These are phyloP conservation scores for Mycena galericulata DNA, from an alignment of 768 basidiomycete species.

Conservation along the genomic window DNA sequence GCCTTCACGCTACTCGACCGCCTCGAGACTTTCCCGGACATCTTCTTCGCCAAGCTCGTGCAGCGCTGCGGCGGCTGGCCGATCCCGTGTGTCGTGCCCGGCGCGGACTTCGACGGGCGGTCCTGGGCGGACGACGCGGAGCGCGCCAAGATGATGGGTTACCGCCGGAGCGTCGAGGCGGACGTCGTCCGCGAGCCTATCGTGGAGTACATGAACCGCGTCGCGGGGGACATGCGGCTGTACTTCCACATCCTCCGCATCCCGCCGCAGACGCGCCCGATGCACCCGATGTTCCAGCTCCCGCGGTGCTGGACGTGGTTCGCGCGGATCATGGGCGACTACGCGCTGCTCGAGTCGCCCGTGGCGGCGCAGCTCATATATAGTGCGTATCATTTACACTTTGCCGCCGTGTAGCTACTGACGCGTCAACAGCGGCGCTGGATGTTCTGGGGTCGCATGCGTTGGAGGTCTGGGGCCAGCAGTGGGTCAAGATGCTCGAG, in stretches of 20 bases:
- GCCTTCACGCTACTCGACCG: slow-evolving; percentile 75
- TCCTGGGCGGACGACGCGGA: slow-evolving; percentile 56
- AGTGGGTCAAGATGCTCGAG: slow-evolving; percentile 81
- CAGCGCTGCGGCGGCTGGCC: slow-evolving; percentile 93
- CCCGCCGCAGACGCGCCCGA: slow-evolving; percentile 50
- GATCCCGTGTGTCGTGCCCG: slow-evolving; percentile 72
- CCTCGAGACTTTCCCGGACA: slow-evolving; percentile 70
- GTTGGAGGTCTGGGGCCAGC: slow-evolving; percentile 75
- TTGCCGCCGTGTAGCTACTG: neutral
- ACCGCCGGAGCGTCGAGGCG: slow-evolving; percentile 53
- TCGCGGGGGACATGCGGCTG: slow-evolving; percentile 86
- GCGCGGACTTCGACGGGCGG: slow-evolving; percentile 60
- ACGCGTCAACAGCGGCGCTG: slow-evolving; percentile 63
- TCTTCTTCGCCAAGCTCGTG: slow-evolving; percentile 88
- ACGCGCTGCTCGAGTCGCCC: slow-evolving; percentile 63
- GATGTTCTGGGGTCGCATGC: slow-evolving; percentile 78
- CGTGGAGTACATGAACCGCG: slow-evolving; percentile 72
- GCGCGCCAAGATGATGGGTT: slow-evolving; percentile 67
- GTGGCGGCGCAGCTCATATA: slow-evolving; percentile 77
- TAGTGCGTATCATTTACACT: slow-evolving; percentile 56
- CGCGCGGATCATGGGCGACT: slow-evolving; percentile 67
- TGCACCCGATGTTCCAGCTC: slow-evolving; percentile 68
- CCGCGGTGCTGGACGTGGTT: slow-evolving; percentile 82
- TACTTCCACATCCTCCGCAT: slow-evolving; percentile 81
- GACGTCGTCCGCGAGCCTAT: slow-evolving; percentile 64